phyloP scores from a whole-genome alignment of 257 asterid species.

The Nicotiana noctiflora region DNA sequence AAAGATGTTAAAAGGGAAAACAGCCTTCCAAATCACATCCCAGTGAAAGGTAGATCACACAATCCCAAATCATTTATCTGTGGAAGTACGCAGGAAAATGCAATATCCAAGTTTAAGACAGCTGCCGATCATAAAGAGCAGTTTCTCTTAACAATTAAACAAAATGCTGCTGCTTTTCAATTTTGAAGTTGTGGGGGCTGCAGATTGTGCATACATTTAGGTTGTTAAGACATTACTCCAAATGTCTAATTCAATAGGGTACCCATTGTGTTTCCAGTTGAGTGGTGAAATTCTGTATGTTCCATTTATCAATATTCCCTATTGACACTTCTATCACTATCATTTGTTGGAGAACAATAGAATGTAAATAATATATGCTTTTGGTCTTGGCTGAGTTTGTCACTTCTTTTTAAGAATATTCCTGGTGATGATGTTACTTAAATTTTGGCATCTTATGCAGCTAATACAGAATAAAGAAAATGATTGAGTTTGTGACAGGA shows the following conservation, averaged over 20 bases:
- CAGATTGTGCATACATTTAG: background rate
- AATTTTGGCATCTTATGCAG: background rate
- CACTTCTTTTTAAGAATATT: background rate
- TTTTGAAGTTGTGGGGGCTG: background rate
- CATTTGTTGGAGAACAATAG: background rate
- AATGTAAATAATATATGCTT: background rate
- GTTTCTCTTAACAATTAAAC: background rate
- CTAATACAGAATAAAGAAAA: background rate
- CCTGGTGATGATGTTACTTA: background rate
- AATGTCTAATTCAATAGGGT: conserved; percentile 2
- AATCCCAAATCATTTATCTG: conserved; percentile 24
- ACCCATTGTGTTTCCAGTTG: background rate
- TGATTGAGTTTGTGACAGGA: no score
- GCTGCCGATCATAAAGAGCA: conserved; percentile 2
- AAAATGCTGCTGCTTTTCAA: background rate
- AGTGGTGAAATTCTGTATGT: background rate
- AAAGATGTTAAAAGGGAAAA: conserved; percentile 30
- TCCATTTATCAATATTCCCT: background rate
- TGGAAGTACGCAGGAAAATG: conserved; percentile 38
- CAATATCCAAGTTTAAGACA: conserved; percentile 40
- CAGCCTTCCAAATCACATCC: conserved; percentile 12
- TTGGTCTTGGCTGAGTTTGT: background rate
- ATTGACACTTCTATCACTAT: background rate
- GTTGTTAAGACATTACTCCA: background rate
- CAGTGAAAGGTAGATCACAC: background rate